Percentiles rank a stretch among this genome's conserved stretches.
These are phyloP conservation scores for Sophora flavescens DNA, from an alignment of 306 rosid species.

Conservation along the genomic window DNA sequence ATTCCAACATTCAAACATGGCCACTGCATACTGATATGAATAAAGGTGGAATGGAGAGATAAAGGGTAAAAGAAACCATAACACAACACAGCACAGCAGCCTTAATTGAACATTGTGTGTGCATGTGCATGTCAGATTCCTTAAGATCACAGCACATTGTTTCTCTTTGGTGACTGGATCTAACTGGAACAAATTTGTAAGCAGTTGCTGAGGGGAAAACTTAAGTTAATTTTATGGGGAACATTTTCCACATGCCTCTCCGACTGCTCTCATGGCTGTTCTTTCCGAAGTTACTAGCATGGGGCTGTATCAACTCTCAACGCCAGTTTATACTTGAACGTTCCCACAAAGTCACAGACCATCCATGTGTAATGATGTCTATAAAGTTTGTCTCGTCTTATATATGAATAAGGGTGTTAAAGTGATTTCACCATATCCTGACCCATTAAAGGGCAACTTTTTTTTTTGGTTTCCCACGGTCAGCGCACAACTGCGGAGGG, in stretches of 20 bases:
- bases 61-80: slow-evolving; percentile 27
- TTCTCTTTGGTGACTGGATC: background rate
- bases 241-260: slow-evolving; percentile 3
- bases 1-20: slow-evolving; percentile 14
- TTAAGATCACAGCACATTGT: background rate
- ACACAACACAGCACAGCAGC: slow-evolving; percentile 3
- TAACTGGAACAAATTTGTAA: background rate
- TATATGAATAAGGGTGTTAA: too few species aligned
- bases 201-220: background rate
- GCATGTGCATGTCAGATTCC: slow-evolving; percentile 42
- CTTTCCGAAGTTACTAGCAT: background rate
- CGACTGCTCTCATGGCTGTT: background rate
- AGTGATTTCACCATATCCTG: too few species aligned
- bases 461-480: too few species aligned
- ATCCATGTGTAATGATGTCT: too few species aligned
- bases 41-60: slow-evolving; percentile 31
- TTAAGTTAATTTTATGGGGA: background rate
- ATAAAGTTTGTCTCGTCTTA: too few species aligned
- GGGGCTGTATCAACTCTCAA: too few species aligned
- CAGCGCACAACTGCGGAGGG: too few species aligned
- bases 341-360: too few species aligned
- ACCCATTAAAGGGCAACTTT: too few species aligned
- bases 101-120: slow-evolving; percentile 26
- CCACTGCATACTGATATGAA: slow-evolving; percentile 3
- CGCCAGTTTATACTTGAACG: too few species aligned